Conservation (phyloP, 1,284 basidiomycete species). For the Fomitopsis schrenkii region DNA sequence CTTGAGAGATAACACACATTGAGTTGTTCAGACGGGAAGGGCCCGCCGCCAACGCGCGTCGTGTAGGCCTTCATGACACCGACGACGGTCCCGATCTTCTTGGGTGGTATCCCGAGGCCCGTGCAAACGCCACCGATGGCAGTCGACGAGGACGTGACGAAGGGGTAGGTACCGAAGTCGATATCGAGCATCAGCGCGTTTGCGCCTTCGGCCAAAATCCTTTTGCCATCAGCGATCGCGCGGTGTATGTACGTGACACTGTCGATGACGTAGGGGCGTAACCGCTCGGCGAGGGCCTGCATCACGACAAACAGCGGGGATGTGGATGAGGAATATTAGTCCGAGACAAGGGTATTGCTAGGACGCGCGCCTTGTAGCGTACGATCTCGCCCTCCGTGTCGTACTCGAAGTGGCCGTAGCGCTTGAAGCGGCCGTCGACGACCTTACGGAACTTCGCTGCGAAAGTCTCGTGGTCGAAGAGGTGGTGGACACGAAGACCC, state of each 20-base stretch:
- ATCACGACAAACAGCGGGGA: neutral
- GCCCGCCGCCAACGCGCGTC: conserved; percentile 94
- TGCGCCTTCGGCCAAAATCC: conserved; percentile 91
- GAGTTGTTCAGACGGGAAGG: conserved; percentile 95
- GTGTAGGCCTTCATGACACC: conserved; percentile 99
- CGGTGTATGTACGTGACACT: conserved; percentile 84
- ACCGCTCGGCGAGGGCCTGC: conserved; percentile 79
- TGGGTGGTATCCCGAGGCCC: conserved; percentile 92
- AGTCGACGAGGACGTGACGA: conserved; percentile 92
- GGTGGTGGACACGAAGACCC: conserved; percentile 92
- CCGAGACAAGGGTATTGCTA: neutral
- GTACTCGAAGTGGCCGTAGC: conserved; percentile 97
- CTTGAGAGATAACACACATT: conserved; percentile 50
- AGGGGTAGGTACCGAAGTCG: conserved; percentile 98
- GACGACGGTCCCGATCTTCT: conserved; percentile 78
- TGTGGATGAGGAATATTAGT: neutral
- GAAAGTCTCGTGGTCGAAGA: conserved; percentile 88
- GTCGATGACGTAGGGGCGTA: conserved; percentile 89
- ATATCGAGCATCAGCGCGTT: conserved; percentile 98
- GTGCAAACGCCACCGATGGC: conserved; percentile 95
- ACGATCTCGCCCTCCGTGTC: conserved; percentile 96
- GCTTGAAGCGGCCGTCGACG: conserved; percentile 97
- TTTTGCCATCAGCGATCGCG: conserved; percentile 73
- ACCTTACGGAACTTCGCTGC: conserved; percentile 91
- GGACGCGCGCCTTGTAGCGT: conserved; percentile 73